A percentile compares a stretch with the other conserved stretches of the same genome.
phyloP scores from a whole-genome alignment of 2,329 filamentous ascomycete species.

The Dothideomycetes sp. region DNA sequence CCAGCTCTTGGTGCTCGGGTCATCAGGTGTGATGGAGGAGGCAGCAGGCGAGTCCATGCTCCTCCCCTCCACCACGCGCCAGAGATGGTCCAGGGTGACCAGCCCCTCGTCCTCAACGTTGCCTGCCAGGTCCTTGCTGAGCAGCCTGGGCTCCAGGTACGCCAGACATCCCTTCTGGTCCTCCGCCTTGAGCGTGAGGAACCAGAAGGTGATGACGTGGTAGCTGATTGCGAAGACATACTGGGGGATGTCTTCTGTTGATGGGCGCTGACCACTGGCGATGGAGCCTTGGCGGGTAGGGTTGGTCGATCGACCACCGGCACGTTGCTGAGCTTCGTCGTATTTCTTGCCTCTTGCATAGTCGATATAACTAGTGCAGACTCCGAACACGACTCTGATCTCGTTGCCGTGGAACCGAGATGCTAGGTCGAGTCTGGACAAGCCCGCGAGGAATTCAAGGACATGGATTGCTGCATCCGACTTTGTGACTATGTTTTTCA shows the following conservation, averaged over 20 bases:
- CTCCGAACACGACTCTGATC: constrained; percentile 87
- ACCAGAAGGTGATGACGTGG: constrained; percentile 96
- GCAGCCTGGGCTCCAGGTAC: constrained; percentile 10
- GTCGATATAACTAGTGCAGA: constrained; percentile 87
- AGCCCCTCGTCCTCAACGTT: constrained; percentile 84
- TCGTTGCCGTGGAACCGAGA: constrained; percentile 81
- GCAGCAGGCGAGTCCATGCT: neutral
- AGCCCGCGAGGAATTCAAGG: constrained; percentile 82
- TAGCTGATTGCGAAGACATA: constrained; percentile 92
- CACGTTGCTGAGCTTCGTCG: constrained; percentile 8
- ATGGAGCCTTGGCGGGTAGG: constrained; percentile 4
- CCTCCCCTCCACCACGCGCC: constrained; percentile 52
- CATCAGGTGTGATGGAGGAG: constrained; percentile 2
- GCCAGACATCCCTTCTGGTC: constrained; percentile 89
- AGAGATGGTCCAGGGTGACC: constrained; percentile 91
- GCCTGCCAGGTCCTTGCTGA: constrained; percentile 57
- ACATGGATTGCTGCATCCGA: constrained; percentile 88
- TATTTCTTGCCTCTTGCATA: constrained; percentile 57
- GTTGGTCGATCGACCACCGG: neutral
- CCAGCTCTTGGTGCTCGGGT: constrained; percentile 4
- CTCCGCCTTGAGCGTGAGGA: constrained; percentile 73
- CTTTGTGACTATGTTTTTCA: constrained; percentile 94
- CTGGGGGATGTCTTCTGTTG: constrained; percentile 69
- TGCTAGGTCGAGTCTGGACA: constrained; percentile 77
- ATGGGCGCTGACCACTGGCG: constrained; percentile 1